phyloP scores from a whole-genome alignment of 306 rosid species.

The Pyrus betulifolia region DNA sequence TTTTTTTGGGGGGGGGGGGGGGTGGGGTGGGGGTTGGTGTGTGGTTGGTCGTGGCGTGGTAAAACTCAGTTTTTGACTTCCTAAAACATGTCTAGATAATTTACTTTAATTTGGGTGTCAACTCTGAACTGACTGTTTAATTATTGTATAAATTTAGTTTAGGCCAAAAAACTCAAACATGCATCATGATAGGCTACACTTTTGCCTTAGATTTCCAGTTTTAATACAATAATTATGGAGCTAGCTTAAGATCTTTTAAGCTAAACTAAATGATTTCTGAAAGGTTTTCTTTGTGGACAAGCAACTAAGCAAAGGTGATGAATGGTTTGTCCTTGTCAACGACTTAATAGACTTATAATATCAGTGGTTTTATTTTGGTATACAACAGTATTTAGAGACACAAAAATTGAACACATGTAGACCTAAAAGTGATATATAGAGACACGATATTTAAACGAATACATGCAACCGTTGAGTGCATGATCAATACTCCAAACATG shows the following conservation, averaged over 20 bases:
- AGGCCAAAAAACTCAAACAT: no score
- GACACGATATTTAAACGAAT: no score
- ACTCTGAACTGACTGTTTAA: not conserved
- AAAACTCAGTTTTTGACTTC: conserved; percentile 2
- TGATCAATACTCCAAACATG: not conserved
- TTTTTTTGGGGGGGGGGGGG: not conserved
- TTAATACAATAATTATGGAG: conserved; percentile 8
- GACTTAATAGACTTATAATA: not conserved
- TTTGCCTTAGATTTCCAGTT: not conserved
- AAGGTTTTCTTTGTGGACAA: conserved; percentile 43
- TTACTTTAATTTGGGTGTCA: not conserved
- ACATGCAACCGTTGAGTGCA: not conserved
- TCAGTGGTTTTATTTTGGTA: not conserved
- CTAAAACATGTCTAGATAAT: not conserved
- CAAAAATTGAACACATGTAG: no score
- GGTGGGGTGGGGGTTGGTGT: not conserved
- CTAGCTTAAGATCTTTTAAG: not conserved
- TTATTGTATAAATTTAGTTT: not conserved
- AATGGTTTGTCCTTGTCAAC: conserved; percentile 23
- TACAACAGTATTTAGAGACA: not conserved
- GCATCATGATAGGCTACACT: not conserved
- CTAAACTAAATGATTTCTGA: conserved; percentile 10
- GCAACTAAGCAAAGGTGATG: conserved; percentile 25
- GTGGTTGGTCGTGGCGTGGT: not conserved
- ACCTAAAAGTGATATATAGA: no score